Conservation (phyloP, 1,284 basidiomycete species). For the Boletellus deceptivus region DNA sequence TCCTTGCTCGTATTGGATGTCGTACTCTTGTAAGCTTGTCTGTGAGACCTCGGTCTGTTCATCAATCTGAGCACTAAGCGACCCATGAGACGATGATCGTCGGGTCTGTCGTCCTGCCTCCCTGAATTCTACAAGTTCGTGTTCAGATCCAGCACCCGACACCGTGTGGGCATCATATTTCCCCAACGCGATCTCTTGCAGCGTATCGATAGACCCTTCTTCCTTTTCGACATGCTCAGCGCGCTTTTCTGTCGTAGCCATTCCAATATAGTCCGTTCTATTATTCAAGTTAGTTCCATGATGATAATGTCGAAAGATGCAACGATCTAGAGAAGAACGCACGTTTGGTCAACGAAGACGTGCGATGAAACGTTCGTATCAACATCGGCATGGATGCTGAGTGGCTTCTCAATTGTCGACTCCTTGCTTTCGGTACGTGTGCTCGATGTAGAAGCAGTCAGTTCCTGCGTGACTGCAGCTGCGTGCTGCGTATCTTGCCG, state of each 20-base stretch:
- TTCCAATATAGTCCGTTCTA: conserved; percentile 1
- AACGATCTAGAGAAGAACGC: background rate
- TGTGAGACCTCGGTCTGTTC: background rate
- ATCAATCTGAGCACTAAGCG: background rate
- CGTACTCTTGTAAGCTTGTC: background rate
- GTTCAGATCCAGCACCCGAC: background rate
- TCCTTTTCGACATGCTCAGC: background rate
- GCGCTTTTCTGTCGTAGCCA: background rate
- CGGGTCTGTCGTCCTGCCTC: background rate
- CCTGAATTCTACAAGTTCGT: background rate
- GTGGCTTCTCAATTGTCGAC: no score
- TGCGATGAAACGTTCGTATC: no score
- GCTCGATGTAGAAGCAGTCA: no score
- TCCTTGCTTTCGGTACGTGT: no score
- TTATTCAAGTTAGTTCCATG: background rate
- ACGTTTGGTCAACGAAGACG: background rate
- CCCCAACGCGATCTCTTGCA: background rate
- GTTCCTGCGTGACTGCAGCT: no score
- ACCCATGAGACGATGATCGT: background rate
- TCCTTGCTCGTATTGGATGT: background rate
- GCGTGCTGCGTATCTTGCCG: no score
- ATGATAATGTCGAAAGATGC: background rate
- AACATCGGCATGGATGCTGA: no score
- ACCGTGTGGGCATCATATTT: background rate
- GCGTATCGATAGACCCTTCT: background rate